Conservation (phyloP, 257 asterid species). For the Salvia splendens region DNA sequence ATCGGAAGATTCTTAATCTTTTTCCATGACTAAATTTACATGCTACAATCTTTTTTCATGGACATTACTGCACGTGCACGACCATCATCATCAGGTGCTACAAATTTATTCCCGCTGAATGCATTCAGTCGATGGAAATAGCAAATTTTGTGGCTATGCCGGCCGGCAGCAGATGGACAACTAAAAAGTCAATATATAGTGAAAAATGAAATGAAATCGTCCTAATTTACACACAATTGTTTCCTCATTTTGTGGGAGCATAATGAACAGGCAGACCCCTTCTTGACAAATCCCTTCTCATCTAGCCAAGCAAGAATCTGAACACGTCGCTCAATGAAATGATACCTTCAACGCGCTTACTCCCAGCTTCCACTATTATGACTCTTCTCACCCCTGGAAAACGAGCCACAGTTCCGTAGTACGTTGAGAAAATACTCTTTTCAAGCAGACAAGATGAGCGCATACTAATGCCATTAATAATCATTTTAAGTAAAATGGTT, state of each 20-base stretch:
- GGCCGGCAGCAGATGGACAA: constrained; percentile 23
- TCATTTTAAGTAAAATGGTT: neutral
- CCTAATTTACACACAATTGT: constrained; percentile 52
- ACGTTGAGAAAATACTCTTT: neutral
- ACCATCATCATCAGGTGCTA: constrained; percentile 23
- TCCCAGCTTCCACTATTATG: constrained; percentile 75
- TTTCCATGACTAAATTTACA: neutral
- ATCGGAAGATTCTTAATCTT: neutral
- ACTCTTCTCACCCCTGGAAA: constrained; percentile 70
- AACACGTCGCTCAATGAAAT: constrained; percentile 66
- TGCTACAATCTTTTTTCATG: constrained; percentile 22
- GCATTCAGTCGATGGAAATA: constrained; percentile 22
- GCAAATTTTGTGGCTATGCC: constrained; percentile 17
- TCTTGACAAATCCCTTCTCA: constrained; percentile 27
- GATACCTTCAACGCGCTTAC: constrained; percentile 76
- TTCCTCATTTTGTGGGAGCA: constrained; percentile 32
- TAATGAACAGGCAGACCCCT: constrained; percentile 23
- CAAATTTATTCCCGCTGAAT: constrained; percentile 18
- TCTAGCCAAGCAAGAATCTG: constrained; percentile 60
- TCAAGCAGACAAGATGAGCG: neutral
- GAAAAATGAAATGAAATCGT: constrained; percentile 36
- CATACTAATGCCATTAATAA: neutral
- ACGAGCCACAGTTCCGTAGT: neutral
- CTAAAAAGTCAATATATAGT: constrained; percentile 27
- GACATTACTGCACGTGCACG: constrained; percentile 26